phyloP scores from a whole-genome alignment of 371 early-diverging fungal species.

The Mortierella sp. region DNA sequence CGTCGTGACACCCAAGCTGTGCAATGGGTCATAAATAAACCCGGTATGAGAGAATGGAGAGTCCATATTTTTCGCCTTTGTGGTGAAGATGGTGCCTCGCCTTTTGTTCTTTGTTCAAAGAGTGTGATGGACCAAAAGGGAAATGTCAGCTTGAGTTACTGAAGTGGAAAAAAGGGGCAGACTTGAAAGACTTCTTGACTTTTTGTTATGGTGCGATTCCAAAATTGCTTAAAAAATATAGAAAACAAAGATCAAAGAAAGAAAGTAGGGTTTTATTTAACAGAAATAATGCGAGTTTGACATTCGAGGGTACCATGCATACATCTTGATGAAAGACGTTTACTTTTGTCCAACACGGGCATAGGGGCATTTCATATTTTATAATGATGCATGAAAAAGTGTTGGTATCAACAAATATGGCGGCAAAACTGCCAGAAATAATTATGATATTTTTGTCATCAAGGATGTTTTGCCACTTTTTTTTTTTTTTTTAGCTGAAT shows the following conservation, averaged over 20 bases:
- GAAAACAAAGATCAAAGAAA: neutral
- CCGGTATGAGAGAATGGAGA: slow-evolving; percentile 10
- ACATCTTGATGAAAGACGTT: neutral
- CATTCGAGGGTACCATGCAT: neutral
- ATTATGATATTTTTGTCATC: too few species aligned
- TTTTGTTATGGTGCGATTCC: neutral
- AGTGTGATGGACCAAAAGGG: neutral
- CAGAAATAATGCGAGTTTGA: neutral
- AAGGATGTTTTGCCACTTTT: too few species aligned
- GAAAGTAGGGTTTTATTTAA: neutral
- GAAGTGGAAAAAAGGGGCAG: neutral
- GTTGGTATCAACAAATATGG: too few species aligned
- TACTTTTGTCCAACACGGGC: neutral
- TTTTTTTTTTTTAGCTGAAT: too few species aligned
- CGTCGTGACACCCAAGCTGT: neutral
- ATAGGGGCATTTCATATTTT: too few species aligned
- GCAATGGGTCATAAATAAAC: slow-evolving; percentile 21
- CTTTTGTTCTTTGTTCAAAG: slow-evolving; percentile 6
- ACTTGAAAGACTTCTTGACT: neutral
- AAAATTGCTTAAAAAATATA: neutral
- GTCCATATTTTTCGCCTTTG: slow-evolving; percentile 24
- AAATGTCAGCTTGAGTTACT: neutral
- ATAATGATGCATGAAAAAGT: too few species aligned
- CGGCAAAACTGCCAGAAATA: too few species aligned
- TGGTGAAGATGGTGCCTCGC: neutral